Conservation (phyloP, 2,329 filamentous ascomycete species). For the Onygena corvina region DNA sequence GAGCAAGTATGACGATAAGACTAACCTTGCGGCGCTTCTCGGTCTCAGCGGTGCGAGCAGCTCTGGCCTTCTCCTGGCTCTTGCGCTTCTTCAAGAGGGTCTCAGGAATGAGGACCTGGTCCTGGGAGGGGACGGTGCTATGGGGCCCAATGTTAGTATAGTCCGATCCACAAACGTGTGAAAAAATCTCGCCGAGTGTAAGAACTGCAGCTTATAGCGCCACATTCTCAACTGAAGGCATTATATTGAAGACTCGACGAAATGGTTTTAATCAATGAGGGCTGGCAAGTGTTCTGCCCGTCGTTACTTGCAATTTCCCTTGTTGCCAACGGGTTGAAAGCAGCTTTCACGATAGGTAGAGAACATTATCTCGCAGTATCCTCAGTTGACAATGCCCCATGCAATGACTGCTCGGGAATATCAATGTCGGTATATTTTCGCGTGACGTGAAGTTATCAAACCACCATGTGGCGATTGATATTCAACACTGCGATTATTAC, state of each 20-base stretch:
- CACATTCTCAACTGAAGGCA: constrained; percentile 72
- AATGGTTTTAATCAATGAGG: constrained; percentile 69
- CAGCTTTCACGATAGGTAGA: constrained; percentile 18
- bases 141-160: constrained; percentile 52
- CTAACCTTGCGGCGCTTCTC: constrained; percentile 87
- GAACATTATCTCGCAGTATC: constrained; percentile 17
- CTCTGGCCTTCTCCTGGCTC: constrained; percentile 97
- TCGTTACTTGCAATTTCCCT: constrained; percentile 19
- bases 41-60: constrained; percentile 65
- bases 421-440: constrained; percentile 38
- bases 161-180: constrained; percentile 57
- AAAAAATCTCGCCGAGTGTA: constrained; percentile 65
- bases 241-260: constrained; percentile 59
- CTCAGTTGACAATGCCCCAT: constrained; percentile 71
- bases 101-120: constrained; percentile 96
- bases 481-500: constrained; percentile 29
- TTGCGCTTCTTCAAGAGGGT: constrained; percentile 99
- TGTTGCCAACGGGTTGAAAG: constrained; percentile 1
- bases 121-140: constrained; percentile 83
- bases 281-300: constrained; percentile 15
- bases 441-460: constrained; percentile 9
- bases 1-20: constrained; percentile 19
- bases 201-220: constrained; percentile 84
- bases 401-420: constrained; percentile 42
- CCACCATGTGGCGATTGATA: constrained; percentile 13